These are phyloP conservation scores for Filosporella fistucella DNA, from an alignment of 495 filamentous ascomycete species.

Conservation along the genomic window DNA sequence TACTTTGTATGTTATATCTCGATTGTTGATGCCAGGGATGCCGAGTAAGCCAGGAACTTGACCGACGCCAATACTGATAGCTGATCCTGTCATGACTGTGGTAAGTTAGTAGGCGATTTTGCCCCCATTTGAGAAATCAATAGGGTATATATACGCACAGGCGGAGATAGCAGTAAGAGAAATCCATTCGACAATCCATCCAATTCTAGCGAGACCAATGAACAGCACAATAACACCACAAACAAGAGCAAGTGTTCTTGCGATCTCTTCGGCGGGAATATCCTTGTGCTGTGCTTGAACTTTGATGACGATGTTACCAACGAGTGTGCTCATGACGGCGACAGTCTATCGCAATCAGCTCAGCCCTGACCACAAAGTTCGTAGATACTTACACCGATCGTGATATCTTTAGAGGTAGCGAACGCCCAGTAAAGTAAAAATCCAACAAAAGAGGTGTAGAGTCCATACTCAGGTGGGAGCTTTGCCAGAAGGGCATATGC, in stretches of 20 bases:
- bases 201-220: conserved; percentile 73
- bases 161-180: conserved; percentile 86
- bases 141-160: too few relatives aligned
- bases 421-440: conserved; percentile 98
- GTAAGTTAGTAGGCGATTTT: too few relatives aligned
- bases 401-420: conserved; percentile 98
- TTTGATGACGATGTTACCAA: conserved; percentile 70
- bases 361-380: not conserved
- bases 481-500: conserved; percentile 86
- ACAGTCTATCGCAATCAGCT: conserved; percentile 61
- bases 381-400: conserved; percentile 75
- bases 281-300: conserved; percentile 54
- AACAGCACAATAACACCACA: conserved; percentile 76
- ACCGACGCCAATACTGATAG: conserved; percentile 84
- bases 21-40: conserved; percentile 61
- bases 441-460: conserved; percentile 98
- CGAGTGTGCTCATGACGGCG: conserved; percentile 89
- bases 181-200: conserved; percentile 97
- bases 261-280: conserved; percentile 56
- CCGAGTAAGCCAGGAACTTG: conserved; percentile 86
- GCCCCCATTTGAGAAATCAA: too few relatives aligned
- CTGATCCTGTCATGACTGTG: conserved; percentile 99
- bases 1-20: conserved; percentile 76
- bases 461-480: conserved; percentile 73
- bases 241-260: conserved; percentile 76